Conservation (phyloP, 352 stramenopile species). For the Globisporangium irregulare region DNA sequence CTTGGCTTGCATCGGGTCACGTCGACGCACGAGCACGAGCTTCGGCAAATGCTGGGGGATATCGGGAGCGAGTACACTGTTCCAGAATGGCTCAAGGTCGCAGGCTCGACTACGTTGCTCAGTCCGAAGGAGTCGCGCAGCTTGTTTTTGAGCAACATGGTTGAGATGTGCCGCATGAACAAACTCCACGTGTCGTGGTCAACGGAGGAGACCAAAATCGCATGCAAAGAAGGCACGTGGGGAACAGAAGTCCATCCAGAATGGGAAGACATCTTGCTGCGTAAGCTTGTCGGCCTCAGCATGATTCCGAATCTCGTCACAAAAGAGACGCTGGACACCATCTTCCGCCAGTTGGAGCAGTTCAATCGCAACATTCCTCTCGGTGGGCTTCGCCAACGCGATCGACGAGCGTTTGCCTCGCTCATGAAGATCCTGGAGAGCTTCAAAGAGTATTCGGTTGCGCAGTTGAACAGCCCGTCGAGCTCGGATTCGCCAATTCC, state of each 20-base stretch:
- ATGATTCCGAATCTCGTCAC: constrained; percentile 81
- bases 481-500: constrained; percentile 81
- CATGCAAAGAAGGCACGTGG: constrained; percentile 86
- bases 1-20: constrained; percentile 58
- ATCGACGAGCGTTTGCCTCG: constrained; percentile 69
- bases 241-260: constrained; percentile 77
- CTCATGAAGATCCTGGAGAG: constrained; percentile 85
- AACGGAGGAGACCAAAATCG: constrained; percentile 82
- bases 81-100: constrained; percentile 68
- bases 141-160: constrained; percentile 82
- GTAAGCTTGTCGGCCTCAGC: constrained; percentile 76
- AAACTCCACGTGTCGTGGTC: constrained; percentile 86
- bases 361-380: constrained; percentile 87
- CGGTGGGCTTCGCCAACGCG: constrained; percentile 62
- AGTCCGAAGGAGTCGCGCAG: constrained; percentile 76
- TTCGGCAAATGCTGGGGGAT: constrained; percentile 67
- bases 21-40: constrained; percentile 56
- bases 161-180: constrained; percentile 89
- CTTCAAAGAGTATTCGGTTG: constrained; percentile 83
- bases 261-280: constrained; percentile 80
- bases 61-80: constrained; percentile 60
- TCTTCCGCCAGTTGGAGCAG: constrained; percentile 80
- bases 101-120: constrained; percentile 69
- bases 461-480: constrained; percentile 76
- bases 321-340: constrained; percentile 65